These are phyloP conservation scores for Saccharomycopsis hybrid DNA, from an alignment of 1,139 yeast genomes.

Conservation along the genomic window DNA sequence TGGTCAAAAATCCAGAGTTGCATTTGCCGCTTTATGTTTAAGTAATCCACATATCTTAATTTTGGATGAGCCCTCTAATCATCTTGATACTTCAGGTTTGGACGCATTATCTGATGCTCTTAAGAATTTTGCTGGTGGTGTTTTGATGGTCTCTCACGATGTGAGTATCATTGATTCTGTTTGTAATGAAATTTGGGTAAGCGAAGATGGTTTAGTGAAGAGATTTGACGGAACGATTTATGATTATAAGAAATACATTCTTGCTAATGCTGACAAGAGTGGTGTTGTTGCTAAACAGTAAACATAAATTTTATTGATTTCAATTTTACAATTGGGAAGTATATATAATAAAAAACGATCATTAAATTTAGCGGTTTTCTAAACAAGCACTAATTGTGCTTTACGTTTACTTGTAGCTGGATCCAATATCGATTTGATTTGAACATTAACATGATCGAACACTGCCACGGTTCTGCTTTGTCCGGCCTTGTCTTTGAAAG, in stretches of 20 bases:
- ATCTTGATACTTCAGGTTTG: conserved; percentile 95
- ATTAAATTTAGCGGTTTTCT: too few species aligned
- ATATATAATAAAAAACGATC: too few species aligned
- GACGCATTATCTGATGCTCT: conserved; percentile 92
- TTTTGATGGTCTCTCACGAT: conserved; percentile 96
- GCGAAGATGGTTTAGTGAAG: conserved; percentile 75
- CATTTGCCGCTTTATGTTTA: conserved; percentile 91
- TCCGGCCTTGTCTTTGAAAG: conserved; percentile 41
- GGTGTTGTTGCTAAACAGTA: conserved; percentile 88
- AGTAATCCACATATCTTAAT: conserved; percentile 88
- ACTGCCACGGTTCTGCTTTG: conserved; percentile 56
- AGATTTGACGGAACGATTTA: conserved; percentile 80
- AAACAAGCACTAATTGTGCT: conserved; percentile 65
- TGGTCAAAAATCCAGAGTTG: conserved; percentile 98
- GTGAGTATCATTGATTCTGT: conserved; percentile 82
- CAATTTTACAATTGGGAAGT: too few species aligned
- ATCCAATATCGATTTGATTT: conserved; percentile 75
- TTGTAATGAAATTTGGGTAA: conserved; percentile 92
- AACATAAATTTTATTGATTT: too few species aligned
- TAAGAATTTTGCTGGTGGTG: conserved; percentile 86
- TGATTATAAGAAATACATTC: conserved; percentile 84
- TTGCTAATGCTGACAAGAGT: conserved; percentile 66
- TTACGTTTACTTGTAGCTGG: conserved; percentile 89
- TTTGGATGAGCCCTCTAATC: conserved; percentile 97
- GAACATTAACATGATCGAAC: conserved; percentile 80